Base-by-base conservation (phyloP, 2,329 filamentous ascomycete species). In the Pseudogymnoascus sp. region DNA sequence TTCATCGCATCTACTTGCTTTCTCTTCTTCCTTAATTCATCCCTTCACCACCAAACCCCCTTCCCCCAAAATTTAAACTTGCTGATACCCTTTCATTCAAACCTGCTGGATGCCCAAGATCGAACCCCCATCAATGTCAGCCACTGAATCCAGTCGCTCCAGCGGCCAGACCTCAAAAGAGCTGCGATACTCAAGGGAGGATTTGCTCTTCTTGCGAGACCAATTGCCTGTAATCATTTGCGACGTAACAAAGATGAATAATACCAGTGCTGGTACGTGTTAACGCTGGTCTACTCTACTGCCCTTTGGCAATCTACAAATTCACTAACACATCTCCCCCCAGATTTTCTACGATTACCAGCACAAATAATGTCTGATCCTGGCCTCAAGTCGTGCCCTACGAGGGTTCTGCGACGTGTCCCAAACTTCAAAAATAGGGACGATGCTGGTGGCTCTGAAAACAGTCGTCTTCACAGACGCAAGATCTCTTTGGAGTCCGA, bases 401-500 rank as follows among this genome's bases (percentile, higher is more conserved):
- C 46, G 19, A 56, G 46, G 46, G 26, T 33, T 33, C 31, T 56
- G 46, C 46, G 46, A 56, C 46, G 46, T 56, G 46, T 56, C 26
- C 46, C 46, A 33, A 56, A 31, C 46, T 56, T 56, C n/a, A 56
- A 56, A 33, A 56, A 19, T 10, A 56, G 46, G 31, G 46, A 56
- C n/a, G 46, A 56, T 19, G 26, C 10, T 56, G 15, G 46, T n/a
- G 46, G 46, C 10, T 56, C 29, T 33, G 46, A 33, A 13, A 56
- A 56, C 26, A 56, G 26, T 33, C 46, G 46, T 13, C 29, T 42
- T n/a, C 33, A 60, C 2, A 38, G 33, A 37, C 33, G 40, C 33
- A 60, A 60, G 37, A 26, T 42, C 21, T 68, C 9, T 64, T 64
- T 35, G 62, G 56, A 59, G 31, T 62, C 59, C 11, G 63, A 64